Evolutionary conservation across 441 rosid species (phyloP).

Genomic region (Syzygium syzygioides): DNA sequence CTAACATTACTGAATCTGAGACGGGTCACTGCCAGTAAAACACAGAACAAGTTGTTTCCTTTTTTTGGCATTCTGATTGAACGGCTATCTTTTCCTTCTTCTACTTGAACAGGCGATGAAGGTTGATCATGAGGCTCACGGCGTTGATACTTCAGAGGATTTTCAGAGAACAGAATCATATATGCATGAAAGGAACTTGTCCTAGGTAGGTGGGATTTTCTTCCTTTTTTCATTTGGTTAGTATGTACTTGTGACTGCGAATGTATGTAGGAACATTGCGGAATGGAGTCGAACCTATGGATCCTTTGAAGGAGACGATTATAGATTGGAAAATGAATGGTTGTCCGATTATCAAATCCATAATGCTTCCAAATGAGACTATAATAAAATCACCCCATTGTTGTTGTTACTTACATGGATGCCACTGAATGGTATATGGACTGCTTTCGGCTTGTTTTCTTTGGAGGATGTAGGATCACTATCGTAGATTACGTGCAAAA

Average conservation of each 20-base stretch:
- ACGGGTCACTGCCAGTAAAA: not conserved
- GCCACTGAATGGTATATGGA: not conserved
- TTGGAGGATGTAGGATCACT: not conserved
- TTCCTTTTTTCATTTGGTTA: not conserved
- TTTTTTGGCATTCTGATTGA: not conserved
- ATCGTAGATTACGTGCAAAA: not conserved
- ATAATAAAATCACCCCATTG: not conserved
- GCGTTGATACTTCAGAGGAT: conserved; percentile 79
- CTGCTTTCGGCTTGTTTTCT: not conserved
- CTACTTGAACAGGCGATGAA: conserved; percentile 56
- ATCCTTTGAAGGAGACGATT: not conserved
- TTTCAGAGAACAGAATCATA: conserved; percentile 64
- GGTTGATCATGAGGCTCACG: conserved; percentile 87
- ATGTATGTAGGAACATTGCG: not conserved
- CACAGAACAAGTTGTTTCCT: not conserved
- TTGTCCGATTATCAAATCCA: not conserved
- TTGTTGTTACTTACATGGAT: not conserved
- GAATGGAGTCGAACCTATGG: not conserved
- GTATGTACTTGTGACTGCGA: not conserved
- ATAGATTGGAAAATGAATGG: not conserved
- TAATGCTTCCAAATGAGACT: not conserved
- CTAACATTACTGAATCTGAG: not conserved
- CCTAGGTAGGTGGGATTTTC: not conserved
- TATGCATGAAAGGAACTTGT: conserved; percentile 37
- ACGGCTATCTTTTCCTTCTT: not conserved